These are phyloP conservation scores for Elsinoe perseae DNA, from an alignment of 2,329 filamentous ascomycete genomes.

Conservation along the genomic window DNA sequence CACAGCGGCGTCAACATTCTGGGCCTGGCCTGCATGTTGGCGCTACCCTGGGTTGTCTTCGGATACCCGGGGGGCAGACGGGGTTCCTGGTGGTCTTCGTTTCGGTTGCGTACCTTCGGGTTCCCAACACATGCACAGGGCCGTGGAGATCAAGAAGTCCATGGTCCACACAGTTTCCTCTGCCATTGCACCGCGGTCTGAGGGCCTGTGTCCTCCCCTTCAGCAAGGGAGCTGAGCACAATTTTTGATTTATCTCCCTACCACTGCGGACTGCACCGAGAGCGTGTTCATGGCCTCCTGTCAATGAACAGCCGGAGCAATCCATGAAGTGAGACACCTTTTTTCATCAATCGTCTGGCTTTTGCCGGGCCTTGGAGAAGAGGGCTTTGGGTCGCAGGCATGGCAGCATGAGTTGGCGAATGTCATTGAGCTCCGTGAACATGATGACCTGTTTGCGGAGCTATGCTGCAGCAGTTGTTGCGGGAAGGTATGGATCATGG, in stretches of 20 bases:
- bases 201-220: neutral
- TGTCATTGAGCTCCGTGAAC: no score
- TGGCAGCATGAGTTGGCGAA: no score
- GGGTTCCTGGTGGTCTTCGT: no score
- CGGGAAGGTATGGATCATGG: no score
- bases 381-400: no score
- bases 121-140: no score
- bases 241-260: neutral
- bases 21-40: neutral
- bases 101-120: no score
- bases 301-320: neutral
- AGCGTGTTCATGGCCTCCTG: neutral
- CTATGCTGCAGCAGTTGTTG: no score
- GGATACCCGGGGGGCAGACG: no score
- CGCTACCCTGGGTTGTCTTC: neutral
- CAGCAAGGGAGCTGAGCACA: neutral
- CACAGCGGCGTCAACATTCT: neutral
- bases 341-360: neutral
- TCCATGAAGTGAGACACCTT: neutral
- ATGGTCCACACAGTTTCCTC: neutral
- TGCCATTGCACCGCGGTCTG: neutral
- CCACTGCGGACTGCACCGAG: neutral
- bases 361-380: neutral
- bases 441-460: no score
- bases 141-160: neutral